Percentiles rank a stretch among this genome's conserved stretches.
Conservation (phyloP, 2,329 filamentous ascomycete species). For the Ophiostoma fasciatum region DNA sequence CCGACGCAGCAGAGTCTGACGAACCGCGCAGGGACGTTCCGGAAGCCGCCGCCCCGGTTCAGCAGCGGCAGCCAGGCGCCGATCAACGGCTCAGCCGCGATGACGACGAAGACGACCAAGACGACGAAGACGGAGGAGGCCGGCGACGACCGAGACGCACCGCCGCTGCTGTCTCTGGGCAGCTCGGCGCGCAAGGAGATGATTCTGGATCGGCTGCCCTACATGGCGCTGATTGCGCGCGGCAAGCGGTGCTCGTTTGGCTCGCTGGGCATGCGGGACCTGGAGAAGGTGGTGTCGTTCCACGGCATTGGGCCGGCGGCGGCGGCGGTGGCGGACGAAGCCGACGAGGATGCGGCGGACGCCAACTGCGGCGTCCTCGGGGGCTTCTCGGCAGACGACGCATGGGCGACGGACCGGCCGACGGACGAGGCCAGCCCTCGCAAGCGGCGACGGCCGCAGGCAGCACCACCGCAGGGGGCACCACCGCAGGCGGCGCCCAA, state of each 20-base stretch:
- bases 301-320: constrained; percentile 35
- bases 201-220: constrained; percentile 75
- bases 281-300: constrained; percentile 56
- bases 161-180: constrained; percentile 39
- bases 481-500: constrained; percentile 17
- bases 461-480: not conserved
- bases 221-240: constrained; percentile 54
- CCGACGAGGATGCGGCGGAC: constrained; percentile 21
- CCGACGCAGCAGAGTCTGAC: constrained; percentile 23
- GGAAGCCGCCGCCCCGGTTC: constrained; percentile 21
- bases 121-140: not conserved
- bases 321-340: constrained; percentile 27
- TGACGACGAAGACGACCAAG: no score
- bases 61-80: not conserved
- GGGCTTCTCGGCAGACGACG: constrained; percentile 21
- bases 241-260: constrained; percentile 22
- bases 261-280: constrained; percentile 33
- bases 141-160: constrained; percentile 1
- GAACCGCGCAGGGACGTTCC: constrained; percentile 33
- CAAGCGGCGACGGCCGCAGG: constrained; percentile 23
- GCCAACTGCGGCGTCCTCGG: constrained; percentile 15
- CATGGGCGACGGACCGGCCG: constrained; percentile 48
- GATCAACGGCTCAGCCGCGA: not conserved
- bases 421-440: constrained; percentile 36
- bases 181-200: constrained; percentile 56